Conservation (phyloP, 768 basidiomycete species). For the Daedaleopsis nitida region DNA sequence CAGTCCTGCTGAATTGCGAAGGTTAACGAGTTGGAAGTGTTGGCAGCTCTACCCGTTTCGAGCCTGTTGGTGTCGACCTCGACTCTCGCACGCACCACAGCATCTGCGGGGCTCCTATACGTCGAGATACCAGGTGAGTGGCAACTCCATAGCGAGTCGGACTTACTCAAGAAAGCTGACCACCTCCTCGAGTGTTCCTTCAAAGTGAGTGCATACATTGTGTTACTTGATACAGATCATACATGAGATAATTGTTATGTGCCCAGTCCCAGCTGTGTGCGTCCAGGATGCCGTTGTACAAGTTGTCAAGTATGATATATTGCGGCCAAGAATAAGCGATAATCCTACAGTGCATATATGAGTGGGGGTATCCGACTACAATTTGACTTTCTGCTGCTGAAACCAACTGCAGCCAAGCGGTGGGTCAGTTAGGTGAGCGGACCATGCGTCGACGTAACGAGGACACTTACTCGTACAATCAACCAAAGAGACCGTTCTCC, state of each 20-base stretch:
- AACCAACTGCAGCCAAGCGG: constrained; percentile 1
- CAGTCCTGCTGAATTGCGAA: too few relatives aligned
- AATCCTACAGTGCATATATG: constrained; percentile 21
- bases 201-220: constrained; percentile 8
- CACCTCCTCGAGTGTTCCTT: background rate
- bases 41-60: too few relatives aligned
- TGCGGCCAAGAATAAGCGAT: constrained; percentile 16
- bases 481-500: constrained; percentile 39
- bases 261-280: constrained; percentile 18
- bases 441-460: background rate
- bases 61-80: too few relatives aligned
- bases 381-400: constrained; percentile 7
- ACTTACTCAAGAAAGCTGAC: too few relatives aligned
- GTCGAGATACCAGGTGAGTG: too few relatives aligned
- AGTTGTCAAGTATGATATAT: constrained; percentile 11
- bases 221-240: constrained; percentile 10
- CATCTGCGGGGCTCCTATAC: too few relatives aligned
- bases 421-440: constrained; percentile 1
- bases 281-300: constrained; percentile 16
- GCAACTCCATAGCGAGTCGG: too few relatives aligned
- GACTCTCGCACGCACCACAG: too few relatives aligned
- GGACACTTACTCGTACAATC: constrained; percentile 22
- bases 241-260: constrained; percentile 11
- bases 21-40: too few relatives aligned
- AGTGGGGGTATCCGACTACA: constrained; percentile 26